Evolutionary conservation across 2,329 filamentous ascomycete species (phyloP), one percentile per base, ranked within the genome.

Genomic region (Paraconiothyrium brasiliense): DNA sequence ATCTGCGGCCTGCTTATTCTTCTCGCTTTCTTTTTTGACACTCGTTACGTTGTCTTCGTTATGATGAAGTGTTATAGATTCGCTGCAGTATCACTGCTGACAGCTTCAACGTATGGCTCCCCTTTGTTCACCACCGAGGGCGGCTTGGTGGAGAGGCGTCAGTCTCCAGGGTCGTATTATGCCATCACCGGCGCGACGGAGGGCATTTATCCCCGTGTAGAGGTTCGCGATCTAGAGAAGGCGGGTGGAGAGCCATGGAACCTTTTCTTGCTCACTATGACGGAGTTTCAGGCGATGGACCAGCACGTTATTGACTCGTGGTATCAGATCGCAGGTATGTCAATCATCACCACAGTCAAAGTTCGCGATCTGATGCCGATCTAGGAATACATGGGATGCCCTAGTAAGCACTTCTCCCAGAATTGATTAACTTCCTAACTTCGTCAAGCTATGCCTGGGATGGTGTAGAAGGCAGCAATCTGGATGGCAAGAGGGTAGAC

Each of bases 231-330:
- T 37, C 82, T 94, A 65, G 56, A 67, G 55, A 79, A 85, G 52
- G 85, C 91, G 54, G 72, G 83, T 13, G 59, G 59, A 5, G 87
- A 91, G 67, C 84, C 85, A 72, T 92, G 89, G 87, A 92, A 91
- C 71, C 79, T 95, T 47, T 94, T 90, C 76, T 81, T 95, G 41
- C 85, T 93, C 47, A 90, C 89, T 6, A 82, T 94, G 63, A 85
- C 85, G 70, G 87, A 89, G 79, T 87, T 93, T 80, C 90, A 93
- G 77, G 85, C 83, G 56, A 85, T 85, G 48, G 80, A 89, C 61
- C 89, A 93, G 77, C 80, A 83, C 30, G 79, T 85, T 54, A 82
- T 84, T 52, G 83, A 89, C 39, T 94, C 92, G 50, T 94, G 87
- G 81, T 94, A 92, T 78, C 87, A 91, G 69, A 86, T 95, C 68